Conservation (phyloP, 2,329 filamentous ascomycete genomes). For the Xylariaceae sp. region DNA sequence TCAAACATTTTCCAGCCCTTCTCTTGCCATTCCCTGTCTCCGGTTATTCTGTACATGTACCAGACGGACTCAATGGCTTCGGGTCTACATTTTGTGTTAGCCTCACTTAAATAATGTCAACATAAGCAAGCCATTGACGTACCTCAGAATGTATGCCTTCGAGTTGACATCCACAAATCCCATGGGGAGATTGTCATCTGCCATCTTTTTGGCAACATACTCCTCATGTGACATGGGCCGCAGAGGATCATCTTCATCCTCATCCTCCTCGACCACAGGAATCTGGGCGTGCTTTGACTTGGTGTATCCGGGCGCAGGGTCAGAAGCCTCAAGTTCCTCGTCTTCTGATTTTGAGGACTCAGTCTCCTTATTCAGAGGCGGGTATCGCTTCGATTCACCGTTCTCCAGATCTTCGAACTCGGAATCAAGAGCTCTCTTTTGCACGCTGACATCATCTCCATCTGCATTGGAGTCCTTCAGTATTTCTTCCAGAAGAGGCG, state of each 20-base stretch:
- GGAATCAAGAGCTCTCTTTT: constrained; percentile 23
- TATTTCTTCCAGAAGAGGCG: constrained; percentile 7
- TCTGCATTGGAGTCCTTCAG: constrained; percentile 2
- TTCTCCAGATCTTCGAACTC: constrained; percentile 1
- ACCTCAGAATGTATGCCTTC: constrained; percentile 58
- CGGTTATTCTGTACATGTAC: constrained; percentile 87
- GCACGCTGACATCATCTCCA: constrained; percentile 8
- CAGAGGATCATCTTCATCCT: constrained; percentile 29
- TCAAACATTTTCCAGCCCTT: constrained; percentile 84
- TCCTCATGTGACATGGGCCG: constrained; percentile 50
- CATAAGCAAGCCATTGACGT: constrained; percentile 26
- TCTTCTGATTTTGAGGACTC: neutral
- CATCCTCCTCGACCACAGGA: constrained; percentile 26
- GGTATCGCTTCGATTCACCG: neutral
- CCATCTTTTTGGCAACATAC: constrained; percentile 44
- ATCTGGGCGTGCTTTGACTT: constrained; percentile 20
- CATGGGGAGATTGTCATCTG: constrained; percentile 41
- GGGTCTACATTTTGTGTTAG: constrained; percentile 46
- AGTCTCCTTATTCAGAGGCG: constrained; percentile 1
- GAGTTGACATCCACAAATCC: constrained; percentile 46
- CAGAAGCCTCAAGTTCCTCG: constrained; percentile 15
- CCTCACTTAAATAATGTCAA: neutral
- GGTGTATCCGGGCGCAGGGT: constrained; percentile 14
- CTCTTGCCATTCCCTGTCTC: constrained; percentile 68
- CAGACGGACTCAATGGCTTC: constrained; percentile 86